Evolutionary conservation across 371 early-diverging fungal genomes (phyloP).

Genomic region (Entomophthora muscae): DNA sequence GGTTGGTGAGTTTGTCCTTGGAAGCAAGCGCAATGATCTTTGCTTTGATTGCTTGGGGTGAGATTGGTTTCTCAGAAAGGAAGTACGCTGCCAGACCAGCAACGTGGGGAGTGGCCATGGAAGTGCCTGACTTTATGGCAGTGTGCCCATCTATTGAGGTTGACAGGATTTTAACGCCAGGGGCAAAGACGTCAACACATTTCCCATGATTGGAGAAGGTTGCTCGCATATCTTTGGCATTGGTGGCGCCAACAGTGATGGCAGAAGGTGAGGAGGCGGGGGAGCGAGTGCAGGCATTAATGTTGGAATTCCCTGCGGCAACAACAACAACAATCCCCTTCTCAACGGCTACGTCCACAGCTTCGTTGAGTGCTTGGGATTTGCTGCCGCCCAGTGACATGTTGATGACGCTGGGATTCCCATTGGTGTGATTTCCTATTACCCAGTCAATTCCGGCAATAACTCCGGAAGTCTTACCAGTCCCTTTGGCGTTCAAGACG

Average conservation of each 20-base stretch:
- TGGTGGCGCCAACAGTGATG: conserved; percentile 46
- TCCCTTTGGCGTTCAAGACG: conserved; percentile 19
- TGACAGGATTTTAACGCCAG: conserved; percentile 23
- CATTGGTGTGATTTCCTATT: conserved; percentile 14
- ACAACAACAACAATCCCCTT: background rate
- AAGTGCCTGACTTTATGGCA: conserved; percentile 44
- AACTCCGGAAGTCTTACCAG: conserved; percentile 12
- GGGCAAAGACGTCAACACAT: conserved; percentile 32
- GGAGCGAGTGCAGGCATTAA: conserved; percentile 40
- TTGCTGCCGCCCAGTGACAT: conserved; percentile 37
- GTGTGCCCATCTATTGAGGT: conserved; percentile 17
- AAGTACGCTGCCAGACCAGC: no score
- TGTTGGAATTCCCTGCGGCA: no score
- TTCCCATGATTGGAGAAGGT: conserved; percentile 26
- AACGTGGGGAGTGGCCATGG: conserved; percentile 68
- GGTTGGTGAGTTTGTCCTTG: background rate
- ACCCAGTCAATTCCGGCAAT: no score
- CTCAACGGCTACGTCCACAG: conserved; percentile 11
- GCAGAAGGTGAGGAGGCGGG: conserved; percentile 42
- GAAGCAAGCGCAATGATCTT: background rate
- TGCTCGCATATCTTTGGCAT: conserved; percentile 24
- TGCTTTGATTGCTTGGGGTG: background rate
- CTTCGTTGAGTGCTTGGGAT: conserved; percentile 22
- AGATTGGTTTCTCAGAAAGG: no score
- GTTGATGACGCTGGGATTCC: conserved; percentile 18